Conservation (phyloP, 768 basidiomycete genomes). For the Paxillus ammoniavirescens region DNA sequence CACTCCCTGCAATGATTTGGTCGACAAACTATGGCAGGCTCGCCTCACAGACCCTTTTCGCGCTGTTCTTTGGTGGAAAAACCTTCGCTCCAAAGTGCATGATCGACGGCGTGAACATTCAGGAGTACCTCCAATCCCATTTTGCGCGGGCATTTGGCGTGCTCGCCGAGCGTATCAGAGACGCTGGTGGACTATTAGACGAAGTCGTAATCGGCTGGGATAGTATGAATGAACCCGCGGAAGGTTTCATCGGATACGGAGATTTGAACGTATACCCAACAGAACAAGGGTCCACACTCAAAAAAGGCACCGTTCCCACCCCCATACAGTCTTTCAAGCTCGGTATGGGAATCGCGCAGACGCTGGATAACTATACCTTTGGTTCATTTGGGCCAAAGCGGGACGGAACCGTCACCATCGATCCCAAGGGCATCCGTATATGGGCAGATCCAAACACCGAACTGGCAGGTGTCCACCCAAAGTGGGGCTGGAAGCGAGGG, state of each 20-base stretch:
- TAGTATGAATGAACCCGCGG: conserved; percentile 90
- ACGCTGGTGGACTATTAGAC: conserved; percentile 76
- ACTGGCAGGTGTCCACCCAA: conserved; percentile 52
- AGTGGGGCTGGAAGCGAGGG: conserved; percentile 85
- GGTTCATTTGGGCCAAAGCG: conserved; percentile 73
- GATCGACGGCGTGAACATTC: conserved; percentile 90
- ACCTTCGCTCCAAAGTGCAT: conserved; percentile 89
- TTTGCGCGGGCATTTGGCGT: conserved; percentile 73
- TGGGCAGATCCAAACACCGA: conserved; percentile 67
- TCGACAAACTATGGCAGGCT: conserved; percentile 92
- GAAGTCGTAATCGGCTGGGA: conserved; percentile 97
- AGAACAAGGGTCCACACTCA: conserved; percentile 68
- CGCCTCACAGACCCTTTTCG: conserved; percentile 85
- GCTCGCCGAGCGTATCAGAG: conserved; percentile 72
- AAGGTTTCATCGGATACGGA: conserved; percentile 67
- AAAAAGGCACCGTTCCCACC: conserved; percentile 86
- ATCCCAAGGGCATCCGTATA: conserved; percentile 76
- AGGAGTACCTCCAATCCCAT: conserved; percentile 80
- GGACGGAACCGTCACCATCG: conserved; percentile 74
- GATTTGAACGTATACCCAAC: conserved; percentile 66
- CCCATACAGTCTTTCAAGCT: conserved; percentile 81
- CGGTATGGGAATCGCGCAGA: conserved; percentile 84
- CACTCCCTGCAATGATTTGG: conserved; percentile 95
- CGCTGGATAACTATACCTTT: conserved; percentile 82
- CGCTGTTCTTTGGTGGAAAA: conserved; percentile 90